Conservation (phyloP, 371 early-diverging fungal genomes). For the Rhizomucor pusillus region DNA sequence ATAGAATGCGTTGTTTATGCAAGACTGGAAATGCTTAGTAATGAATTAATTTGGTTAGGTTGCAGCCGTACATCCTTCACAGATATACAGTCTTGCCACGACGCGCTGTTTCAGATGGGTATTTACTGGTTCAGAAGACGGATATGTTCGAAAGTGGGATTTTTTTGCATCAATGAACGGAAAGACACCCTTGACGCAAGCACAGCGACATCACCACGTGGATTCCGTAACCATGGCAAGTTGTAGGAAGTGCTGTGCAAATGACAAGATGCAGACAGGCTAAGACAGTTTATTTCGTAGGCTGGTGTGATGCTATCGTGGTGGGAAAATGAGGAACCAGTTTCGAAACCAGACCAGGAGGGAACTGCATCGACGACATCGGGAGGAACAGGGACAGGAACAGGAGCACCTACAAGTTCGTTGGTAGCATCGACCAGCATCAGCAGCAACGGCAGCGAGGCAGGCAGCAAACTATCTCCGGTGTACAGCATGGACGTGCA, state of each 20-base stretch:
- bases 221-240: constrained; percentile 82
- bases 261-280: not conserved
- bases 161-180: constrained; percentile 87
- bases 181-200: constrained; percentile 75
- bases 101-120: constrained; percentile 89
- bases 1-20: constrained; percentile 6
- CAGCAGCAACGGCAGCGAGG: not conserved
- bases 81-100: constrained; percentile 72
- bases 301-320: constrained; percentile 84
- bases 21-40: not conserved
- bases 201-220: constrained; percentile 80
- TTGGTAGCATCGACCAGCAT: not conserved
- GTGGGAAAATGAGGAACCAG: constrained; percentile 89
- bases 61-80: constrained; percentile 72
- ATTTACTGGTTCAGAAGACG: constrained; percentile 92
- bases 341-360: not conserved
- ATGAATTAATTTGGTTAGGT: constrained; percentile 38
- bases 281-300: constrained; percentile 25
- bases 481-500: constrained; percentile 90
- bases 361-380: too few relatives aligned
- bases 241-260: not conserved
- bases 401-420: not conserved
- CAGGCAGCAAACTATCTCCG: constrained; percentile 68
- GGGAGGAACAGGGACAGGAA: constrained; percentile 4
- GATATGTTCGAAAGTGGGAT: constrained; percentile 91